A percentile compares a stretch with the other conserved stretches of the same genome.
Conservation (phyloP, 306 rosid species). For the Morella rubra region DNA sequence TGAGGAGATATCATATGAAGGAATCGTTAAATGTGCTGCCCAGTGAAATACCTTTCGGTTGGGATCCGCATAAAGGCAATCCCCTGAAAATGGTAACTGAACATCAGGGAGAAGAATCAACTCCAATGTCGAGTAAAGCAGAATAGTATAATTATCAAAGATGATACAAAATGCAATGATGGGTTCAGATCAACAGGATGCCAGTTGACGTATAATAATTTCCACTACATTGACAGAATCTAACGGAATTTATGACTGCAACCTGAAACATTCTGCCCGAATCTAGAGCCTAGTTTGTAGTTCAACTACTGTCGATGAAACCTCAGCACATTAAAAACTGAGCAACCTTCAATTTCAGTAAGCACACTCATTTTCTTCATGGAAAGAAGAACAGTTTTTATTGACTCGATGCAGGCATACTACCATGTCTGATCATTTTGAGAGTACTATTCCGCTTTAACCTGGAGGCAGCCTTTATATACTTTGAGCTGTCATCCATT, state of each 20-base stretch:
- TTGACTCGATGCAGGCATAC: not conserved
- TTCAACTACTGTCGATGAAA: not conserved
- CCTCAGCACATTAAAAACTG: not conserved
- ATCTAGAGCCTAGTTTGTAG: not conserved
- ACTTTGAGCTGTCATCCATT: too few relatives aligned
- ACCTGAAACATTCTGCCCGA: not conserved
- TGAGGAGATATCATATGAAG: not conserved
- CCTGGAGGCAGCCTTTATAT: too few relatives aligned
- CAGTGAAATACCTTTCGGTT: slow-evolving; percentile 55
- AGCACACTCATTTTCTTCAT: not conserved
- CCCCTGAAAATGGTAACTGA: slow-evolving; percentile 91
- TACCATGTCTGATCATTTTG: not conserved
- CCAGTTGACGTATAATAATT: not conserved
- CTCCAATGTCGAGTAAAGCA: slow-evolving; percentile 16
- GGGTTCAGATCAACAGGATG: not conserved
- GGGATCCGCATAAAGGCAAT: slow-evolving; percentile 82
- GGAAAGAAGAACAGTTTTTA: not conserved
- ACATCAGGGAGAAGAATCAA: slow-evolving; percentile 22
- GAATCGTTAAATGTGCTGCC: slow-evolving; percentile 3
- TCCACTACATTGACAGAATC: not conserved
- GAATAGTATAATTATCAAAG: slow-evolving; percentile 4
- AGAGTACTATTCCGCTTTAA: too few relatives aligned
- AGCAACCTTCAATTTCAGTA: not conserved
- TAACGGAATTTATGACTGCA: not conserved
- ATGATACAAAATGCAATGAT: not conserved